Evolutionary conservation across 176 grass and related monocot genomes (phyloP).

Genomic region (Metroxylon sagu): DNA sequence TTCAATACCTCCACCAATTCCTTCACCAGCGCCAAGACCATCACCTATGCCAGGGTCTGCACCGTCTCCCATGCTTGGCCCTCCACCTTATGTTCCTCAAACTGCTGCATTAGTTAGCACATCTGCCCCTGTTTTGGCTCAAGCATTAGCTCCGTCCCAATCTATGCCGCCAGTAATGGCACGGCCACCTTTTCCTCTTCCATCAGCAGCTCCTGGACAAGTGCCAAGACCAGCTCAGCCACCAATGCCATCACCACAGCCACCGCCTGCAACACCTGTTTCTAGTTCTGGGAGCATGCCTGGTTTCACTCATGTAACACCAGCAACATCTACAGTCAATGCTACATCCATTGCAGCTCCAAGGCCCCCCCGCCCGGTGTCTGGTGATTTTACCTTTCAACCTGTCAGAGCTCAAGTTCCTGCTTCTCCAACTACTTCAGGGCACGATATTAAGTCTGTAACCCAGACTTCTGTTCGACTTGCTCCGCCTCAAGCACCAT

Average conservation of each 20-base stretch:
- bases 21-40: constrained; percentile 17
- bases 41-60: too few species aligned
- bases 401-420: constrained; percentile 19
- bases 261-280: constrained; percentile 7
- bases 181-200: constrained; percentile 2
- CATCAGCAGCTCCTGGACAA: constrained; percentile 13
- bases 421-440: constrained; percentile 3
- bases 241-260: constrained; percentile 11
- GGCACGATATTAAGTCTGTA: constrained; percentile 12
- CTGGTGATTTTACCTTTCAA: constrained; percentile 71
- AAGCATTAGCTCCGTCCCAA: constrained; percentile 3
- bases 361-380: constrained; percentile 41
- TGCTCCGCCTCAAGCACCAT: constrained; percentile 27
- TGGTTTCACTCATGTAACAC: constrained; percentile 20
- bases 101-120: background rate
- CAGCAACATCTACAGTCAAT: constrained; percentile 13
- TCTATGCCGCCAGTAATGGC: constrained; percentile 2
- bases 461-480: constrained; percentile 14
- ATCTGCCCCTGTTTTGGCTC: background rate
- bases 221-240: constrained; percentile 9
- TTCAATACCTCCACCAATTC: constrained; percentile 13
- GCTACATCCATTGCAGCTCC: constrained; percentile 15
- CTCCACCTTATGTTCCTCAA: background rate
- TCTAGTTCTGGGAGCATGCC: constrained; percentile 9
- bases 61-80: background rate